Evolutionary conservation across 345 rosid species (phyloP), one percentile per base, ranked within the genome.

Genomic region (Dipteronia sinensis): DNA sequence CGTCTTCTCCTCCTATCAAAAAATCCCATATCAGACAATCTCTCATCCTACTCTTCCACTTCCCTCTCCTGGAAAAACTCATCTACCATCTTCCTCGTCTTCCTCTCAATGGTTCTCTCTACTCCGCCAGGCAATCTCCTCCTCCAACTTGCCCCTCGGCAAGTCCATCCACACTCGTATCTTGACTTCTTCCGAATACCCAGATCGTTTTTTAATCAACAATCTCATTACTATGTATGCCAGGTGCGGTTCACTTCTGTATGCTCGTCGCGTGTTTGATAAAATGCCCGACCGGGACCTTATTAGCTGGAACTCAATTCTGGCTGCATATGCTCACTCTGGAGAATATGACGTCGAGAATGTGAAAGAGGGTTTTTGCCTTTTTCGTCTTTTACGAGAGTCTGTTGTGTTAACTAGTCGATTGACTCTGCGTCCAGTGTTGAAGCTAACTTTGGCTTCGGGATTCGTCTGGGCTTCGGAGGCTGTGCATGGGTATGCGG

Each of bases 221-320:
- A 90, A 90, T 68, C 90, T 90, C 73, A 80, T 87, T 3, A 19
- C 87, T 0, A 72, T 89, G 86, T 90, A 89, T 61, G 75, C 88
- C 0, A 87, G 80, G 27, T 90, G 94, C 53, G 90, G 92, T 10
- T 88, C 85, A n/a, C 84, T 87, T 59, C 23, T 49, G 2, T 78
- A 80, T 4, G 92, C 92, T 0, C 89, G 90, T 78, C 83, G 74
- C 9, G 49, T 90, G 88, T 90, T 90, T 76, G 91, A 90, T 73
- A 69, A 65, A 83, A 89, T 80, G 80, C 86, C 69, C 73, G 83
- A 85, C 0, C 77, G 86, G 80, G 90, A 90, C 76, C 86, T 89
- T 17, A 79, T 90, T 53, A 83, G 90, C 25, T 90, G 91, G 92
- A 90, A 90, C 46, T 85, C 90, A 12, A 74, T 90, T 71, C 59